A percentile compares a stretch with the other conserved stretches of the same genome.
Conservation (phyloP, 2,329 filamentous ascomycete species). For the Thielaviopsis populi region DNA sequence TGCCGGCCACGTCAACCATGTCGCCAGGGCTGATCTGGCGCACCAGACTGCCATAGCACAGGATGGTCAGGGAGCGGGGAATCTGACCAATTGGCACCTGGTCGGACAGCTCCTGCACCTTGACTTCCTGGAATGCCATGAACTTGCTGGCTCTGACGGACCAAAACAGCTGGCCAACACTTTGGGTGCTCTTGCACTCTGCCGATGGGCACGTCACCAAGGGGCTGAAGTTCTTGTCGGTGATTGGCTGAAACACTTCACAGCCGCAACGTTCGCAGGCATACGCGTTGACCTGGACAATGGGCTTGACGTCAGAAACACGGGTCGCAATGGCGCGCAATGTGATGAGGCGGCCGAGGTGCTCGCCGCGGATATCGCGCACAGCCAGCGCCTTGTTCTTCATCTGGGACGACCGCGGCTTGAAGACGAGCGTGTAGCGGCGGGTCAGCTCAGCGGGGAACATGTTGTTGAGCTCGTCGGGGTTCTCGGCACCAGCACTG, state of each 20-base stretch:
- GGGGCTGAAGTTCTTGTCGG: conserved; percentile 78
- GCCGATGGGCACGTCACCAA: conserved; percentile 73
- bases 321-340: conserved; percentile 86
- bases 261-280: conserved; percentile 92
- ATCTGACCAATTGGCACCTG: conserved; percentile 98
- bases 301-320: conserved; percentile 94
- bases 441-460: conserved; percentile 88
- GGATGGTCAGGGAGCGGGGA: conserved; percentile 73
- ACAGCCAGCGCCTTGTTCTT: conserved; percentile 66
- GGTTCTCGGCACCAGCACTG: conserved; percentile 51
- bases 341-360: conserved; percentile 86
- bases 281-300: conserved; percentile 95
- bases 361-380: conserved; percentile 79
- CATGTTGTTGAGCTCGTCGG: conserved; percentile 52
- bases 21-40: conserved; percentile 85
- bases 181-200: conserved; percentile 81
- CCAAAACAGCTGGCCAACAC: conserved; percentile 83
- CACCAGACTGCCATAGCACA: conserved; percentile 77
- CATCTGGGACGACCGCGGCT: conserved; percentile 62
- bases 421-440: conserved; percentile 91
- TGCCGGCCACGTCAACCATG: conserved; percentile 81
- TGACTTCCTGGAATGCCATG: conserved; percentile 92
- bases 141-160: conserved; percentile 97
- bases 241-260: conserved; percentile 94
- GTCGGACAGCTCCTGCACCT: conserved; percentile 98